Evolutionary conservation across 441 rosid genomes (phyloP).

Genomic region (Biscutella laevigata): DNA sequence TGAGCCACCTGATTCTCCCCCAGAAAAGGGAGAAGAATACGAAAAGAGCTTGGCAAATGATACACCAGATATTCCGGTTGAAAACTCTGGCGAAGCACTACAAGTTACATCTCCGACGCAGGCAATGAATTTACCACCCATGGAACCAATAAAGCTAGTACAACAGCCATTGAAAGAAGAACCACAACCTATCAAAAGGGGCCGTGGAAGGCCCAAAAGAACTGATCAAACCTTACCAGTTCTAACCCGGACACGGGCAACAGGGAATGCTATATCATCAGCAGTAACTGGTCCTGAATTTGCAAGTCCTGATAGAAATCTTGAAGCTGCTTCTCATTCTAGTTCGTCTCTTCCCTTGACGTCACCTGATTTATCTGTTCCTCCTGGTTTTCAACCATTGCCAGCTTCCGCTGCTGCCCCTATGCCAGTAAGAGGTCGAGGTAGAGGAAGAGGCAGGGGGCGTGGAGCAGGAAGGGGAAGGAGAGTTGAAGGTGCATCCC

Average conservation of each 20-base stretch:
- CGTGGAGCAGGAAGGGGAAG: conserved; percentile 65
- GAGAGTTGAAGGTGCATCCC: conserved; percentile 33
- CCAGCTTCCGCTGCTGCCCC: conserved; percentile 29
- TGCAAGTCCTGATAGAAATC: conserved; percentile 21
- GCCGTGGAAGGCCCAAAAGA: conserved; percentile 93
- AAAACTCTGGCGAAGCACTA: conserved; percentile 23
- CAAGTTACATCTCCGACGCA: conserved; percentile 17
- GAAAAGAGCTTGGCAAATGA: conserved; percentile 38
- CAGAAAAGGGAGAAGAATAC: conserved; percentile 42
- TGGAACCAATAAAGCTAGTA: conserved; percentile 22
- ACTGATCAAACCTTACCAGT: conserved; percentile 42
- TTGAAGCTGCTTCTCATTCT: conserved; percentile 31
- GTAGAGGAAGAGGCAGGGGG: conserved; percentile 47
- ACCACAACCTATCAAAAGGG: conserved; percentile 73
- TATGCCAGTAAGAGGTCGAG: conserved; percentile 46
- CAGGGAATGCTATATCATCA: conserved; percentile 30
- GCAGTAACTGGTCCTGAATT: conserved; percentile 28
- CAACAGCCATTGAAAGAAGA: conserved; percentile 42
- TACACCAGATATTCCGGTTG: conserved; percentile 3
- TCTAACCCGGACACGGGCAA: conserved; percentile 33
- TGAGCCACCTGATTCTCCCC: conserved; percentile 69
- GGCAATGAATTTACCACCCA: conserved; percentile 28
- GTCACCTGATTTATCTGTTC: conserved; percentile 27
- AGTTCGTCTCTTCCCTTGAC: conserved; percentile 26
- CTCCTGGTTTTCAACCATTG: conserved; percentile 30